Evolutionary conservation across 2,329 filamentous ascomycete species (phyloP).

Genomic region (Fusarium neocosmosporiellum): DNA sequence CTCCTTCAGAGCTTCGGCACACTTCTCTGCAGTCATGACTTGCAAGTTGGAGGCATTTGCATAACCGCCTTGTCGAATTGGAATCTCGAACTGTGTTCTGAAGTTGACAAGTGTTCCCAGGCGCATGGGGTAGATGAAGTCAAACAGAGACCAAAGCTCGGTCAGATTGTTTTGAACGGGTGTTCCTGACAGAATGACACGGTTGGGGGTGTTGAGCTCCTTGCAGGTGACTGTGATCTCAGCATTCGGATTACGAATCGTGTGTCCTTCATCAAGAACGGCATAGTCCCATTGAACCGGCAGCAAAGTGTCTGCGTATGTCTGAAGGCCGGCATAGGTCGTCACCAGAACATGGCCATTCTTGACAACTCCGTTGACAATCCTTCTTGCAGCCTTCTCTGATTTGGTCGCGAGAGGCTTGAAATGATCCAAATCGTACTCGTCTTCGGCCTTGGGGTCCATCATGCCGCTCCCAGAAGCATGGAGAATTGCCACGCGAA

Average conservation of each 20-base stretch:
- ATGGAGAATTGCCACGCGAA: constrained; percentile 94
- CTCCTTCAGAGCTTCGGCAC: constrained; percentile 92
- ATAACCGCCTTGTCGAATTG: constrained; percentile 93
- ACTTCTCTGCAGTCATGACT: constrained; percentile 93
- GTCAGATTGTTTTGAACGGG: constrained; percentile 97
- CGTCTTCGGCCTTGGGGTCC: constrained; percentile 74
- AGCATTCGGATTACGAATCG: constrained; percentile 96
- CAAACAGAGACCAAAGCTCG: constrained; percentile 96
- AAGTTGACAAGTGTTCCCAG: constrained; percentile 93
- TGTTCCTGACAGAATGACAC: constrained; percentile 93
- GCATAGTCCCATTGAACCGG: constrained; percentile 92
- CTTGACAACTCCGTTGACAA: constrained; percentile 83
- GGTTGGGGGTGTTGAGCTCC: constrained; percentile 87
- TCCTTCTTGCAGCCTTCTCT: constrained; percentile 75
- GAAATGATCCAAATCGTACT: constrained; percentile 60
- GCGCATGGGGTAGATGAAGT: constrained; percentile 97
- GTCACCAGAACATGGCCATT: constrained; percentile 95
- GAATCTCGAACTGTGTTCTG: constrained; percentile 90
- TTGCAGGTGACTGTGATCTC: constrained; percentile 96
- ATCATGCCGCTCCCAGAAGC: constrained; percentile 97
- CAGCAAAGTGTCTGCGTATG: constrained; percentile 85
- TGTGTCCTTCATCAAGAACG: constrained; percentile 96
- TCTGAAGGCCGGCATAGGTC: constrained; percentile 95
- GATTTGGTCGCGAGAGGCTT: constrained; percentile 49
- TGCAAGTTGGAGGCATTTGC: constrained; percentile 94